Base-by-base conservation (phyloP, 106 monocot genomes). In the Chionographis japonica region DNA sequence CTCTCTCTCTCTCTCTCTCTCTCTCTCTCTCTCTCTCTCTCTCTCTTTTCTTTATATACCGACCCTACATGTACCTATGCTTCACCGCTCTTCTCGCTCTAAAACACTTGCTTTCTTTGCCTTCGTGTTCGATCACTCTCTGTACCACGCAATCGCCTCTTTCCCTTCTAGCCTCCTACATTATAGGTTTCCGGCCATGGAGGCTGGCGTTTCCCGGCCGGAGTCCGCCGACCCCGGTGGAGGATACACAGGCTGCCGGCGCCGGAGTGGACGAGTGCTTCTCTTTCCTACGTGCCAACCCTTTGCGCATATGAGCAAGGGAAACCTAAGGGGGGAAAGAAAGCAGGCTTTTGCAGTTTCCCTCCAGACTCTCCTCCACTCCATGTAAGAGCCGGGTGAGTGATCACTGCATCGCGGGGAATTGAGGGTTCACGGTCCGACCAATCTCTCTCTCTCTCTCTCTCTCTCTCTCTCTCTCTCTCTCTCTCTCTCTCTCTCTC, bases 361-460 rank as follows among this genome's bases (percentile, higher is more conserved):
- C 40, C 56, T 40, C 7, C 11, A 8, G 56, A 17, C 14, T 55
- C 4, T 40, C 41, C 40, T 16, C 3, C 17, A 57, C 57, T n/a
- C 12, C 38, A 20, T 3, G 14, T 4, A 2, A 41, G 53, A 5
- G 7, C 20, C 5, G 46, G 27, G 39, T 8, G 39, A 42, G 62
- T 16, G 54, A 53, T 15, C 54, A 37, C 35, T 68, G 61, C 40
- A 42, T 62, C 61, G 53, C 52, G 75, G 75, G 75, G 75, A 74
- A 76, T 76, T 68, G 75, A 76, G 75, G 75, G 59, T 68, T 68
- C 18, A 58, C 37, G 75, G 75, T 76, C 75, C 75, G 75, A 76
- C 8, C 40, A 43, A 17, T 51, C 14, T 27, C 27, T 27, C 1
- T 66, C 16, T 35, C 6, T 60, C 36, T 40, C 2, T 38, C 12